Conservation (phyloP, 176 grass and related monocot genomes). For the Carex myosuroides region DNA sequence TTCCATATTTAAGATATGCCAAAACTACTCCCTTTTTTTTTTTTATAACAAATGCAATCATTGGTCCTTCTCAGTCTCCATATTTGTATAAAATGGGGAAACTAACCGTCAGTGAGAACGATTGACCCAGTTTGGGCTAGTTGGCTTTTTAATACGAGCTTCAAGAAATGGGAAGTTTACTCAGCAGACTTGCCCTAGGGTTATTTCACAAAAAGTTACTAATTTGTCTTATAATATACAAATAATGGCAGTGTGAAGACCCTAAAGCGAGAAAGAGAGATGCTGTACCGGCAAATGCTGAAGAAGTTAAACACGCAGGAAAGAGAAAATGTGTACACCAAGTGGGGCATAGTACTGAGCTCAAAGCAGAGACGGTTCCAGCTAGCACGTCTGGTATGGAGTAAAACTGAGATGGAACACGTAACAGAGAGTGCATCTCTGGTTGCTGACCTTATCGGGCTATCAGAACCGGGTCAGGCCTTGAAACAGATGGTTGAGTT, state of each 20-base stretch:
- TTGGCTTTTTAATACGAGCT: background rate
- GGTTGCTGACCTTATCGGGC: slow-evolving; percentile 52
- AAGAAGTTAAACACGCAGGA: slow-evolving; percentile 43
- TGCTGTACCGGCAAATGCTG: slow-evolving; percentile 72
- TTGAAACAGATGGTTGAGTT: slow-evolving; percentile 90
- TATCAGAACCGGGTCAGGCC: slow-evolving; percentile 42
- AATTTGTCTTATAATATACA: background rate
- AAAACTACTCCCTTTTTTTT: background rate
- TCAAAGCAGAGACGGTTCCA: slow-evolving; percentile 75
- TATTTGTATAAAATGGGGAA: background rate
- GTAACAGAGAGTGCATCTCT: slow-evolving; percentile 61
- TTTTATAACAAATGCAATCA: background rate
- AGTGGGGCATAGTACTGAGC: slow-evolving; percentile 59
- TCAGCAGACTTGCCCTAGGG: background rate
- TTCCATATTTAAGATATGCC: background rate
- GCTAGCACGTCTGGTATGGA: slow-evolving; percentile 58
- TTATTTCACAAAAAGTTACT: background rate
- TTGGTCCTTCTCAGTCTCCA: background rate
- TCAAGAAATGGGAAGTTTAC: background rate
- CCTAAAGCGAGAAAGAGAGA: slow-evolving; percentile 68
- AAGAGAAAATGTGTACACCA: slow-evolving; percentile 56
- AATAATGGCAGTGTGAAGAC: slow-evolving; percentile 43
- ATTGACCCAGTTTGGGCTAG: background rate
- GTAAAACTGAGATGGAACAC: slow-evolving; percentile 56
- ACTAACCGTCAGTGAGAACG: background rate